phyloP scores from a whole-genome alignment of 352 stramenopile species.

The Pythium angustatum region DNA sequence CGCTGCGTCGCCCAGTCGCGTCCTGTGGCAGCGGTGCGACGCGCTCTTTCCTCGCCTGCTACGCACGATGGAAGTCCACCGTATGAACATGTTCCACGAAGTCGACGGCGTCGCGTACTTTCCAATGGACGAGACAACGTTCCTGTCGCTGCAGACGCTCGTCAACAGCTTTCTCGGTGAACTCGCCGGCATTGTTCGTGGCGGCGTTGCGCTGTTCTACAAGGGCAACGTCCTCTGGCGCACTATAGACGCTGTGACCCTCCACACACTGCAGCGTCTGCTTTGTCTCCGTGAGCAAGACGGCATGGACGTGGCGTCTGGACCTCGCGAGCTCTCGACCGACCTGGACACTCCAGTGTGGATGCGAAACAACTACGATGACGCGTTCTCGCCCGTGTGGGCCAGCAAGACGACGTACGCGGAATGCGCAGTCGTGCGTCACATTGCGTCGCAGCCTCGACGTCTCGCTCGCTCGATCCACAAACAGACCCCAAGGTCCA shows the following conservation, averaged over 20 bases:
- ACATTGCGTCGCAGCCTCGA: conserved; percentile 31
- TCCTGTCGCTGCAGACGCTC: conserved; percentile 56
- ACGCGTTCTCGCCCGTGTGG: conserved; percentile 66
- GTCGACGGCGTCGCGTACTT: conserved; percentile 50
- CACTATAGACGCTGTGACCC: conserved; percentile 36
- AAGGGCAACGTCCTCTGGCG: conserved; percentile 58
- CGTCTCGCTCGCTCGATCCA: conserved; percentile 45
- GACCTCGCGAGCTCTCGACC: neutral
- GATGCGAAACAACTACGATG: conserved; percentile 51
- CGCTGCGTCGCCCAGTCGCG: conserved; percentile 32
- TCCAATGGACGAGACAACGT: conserved; percentile 48
- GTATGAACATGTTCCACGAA: conserved; percentile 42
- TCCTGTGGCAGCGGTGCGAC: conserved; percentile 34
- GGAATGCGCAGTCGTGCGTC: conserved; percentile 46
- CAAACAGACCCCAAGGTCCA: conserved; percentile 45
- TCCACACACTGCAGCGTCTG: conserved; percentile 49
- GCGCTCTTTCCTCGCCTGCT: conserved; percentile 52
- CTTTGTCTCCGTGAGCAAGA: conserved; percentile 55
- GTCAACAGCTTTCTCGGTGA: conserved; percentile 42
- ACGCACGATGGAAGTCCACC: conserved; percentile 33
- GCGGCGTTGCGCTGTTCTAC: conserved; percentile 43
- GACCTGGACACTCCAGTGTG: conserved; percentile 30
- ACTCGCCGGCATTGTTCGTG: conserved; percentile 13
- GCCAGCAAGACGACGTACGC: conserved; percentile 61
- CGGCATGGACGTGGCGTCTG: conserved; percentile 38